Evolutionary conservation across 345 rosid genomes (phyloP).

Genomic region (Gossypium longicalyx): DNA sequence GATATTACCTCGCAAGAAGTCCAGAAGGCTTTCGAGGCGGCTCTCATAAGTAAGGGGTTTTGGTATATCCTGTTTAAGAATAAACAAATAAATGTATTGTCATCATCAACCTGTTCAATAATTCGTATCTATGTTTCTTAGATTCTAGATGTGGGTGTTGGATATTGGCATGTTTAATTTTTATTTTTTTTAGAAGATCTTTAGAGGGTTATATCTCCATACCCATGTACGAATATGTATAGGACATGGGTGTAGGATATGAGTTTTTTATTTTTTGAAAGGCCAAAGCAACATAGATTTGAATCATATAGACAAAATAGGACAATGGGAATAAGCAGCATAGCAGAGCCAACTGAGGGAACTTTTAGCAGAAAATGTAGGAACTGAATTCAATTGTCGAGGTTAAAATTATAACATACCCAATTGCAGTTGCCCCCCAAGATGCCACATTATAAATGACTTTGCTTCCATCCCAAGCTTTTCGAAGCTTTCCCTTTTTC

Average conservation of each 20-base stretch:
- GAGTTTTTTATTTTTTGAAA: not conserved
- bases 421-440: conserved; percentile 96
- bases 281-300: not conserved
- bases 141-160: not conserved
- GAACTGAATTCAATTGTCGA: not conserved
- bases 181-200: not conserved
- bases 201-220: not conserved
- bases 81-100: not conserved
- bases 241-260: not conserved
- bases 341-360: not conserved
- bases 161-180: not conserved
- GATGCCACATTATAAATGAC: conserved; percentile 89
- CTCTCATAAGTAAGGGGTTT: conserved; percentile 69
- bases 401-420: conserved; percentile 38
- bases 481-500: conserved; percentile 83
- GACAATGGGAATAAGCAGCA: not conserved
- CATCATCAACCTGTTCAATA: not conserved
- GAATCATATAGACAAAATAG: not conserved
- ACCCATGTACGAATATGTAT: not conserved
- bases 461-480: conserved; percentile 99
- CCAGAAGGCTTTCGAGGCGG: conserved; percentile 84
- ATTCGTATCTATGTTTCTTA: not conserved
- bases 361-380: not conserved
- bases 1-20: conserved; percentile 81
- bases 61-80: conserved; percentile 68